Evolutionary conservation across 1,284 basidiomycete genomes (phyloP), one percentile per base, ranked within the genome.

Genomic region (Inonotus obliquus): DNA sequence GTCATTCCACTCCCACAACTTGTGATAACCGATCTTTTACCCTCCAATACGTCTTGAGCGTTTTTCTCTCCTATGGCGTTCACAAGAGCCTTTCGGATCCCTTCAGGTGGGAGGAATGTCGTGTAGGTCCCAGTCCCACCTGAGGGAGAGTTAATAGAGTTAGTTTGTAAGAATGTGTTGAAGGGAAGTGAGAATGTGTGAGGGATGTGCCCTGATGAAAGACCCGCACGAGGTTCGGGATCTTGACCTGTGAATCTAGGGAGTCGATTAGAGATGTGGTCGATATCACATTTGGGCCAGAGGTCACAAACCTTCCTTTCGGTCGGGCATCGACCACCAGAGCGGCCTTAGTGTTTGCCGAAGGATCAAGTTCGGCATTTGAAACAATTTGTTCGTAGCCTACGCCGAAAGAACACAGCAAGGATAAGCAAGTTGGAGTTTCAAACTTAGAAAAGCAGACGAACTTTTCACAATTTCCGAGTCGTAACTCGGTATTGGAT

Each of bases 1-100:
- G 96, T 98, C 97, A 99, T 99, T 17, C 97, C 97, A 68, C 91
- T 94, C 52, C 94, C 94, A 75, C 94, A 96, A 62, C 81, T 88
- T 29, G 90, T 84, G 11, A 88, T 81, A 41, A 94, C 82, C 21
- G 75, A 71, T 59, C 80, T 76, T 62, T 84, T 74, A 10, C 89
- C 89, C 1, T 77, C 72, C 54, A 89, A 73, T 17, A 94, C 77
- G 48, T 76, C 71, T 39, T 81, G 72, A 57, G 84, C 81, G 60
- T 79, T 74, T 56, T 84, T 79, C 47, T 72, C 68, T 37, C 89
- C 89, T 37, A 94, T 75, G 7, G 81, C 79, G 25, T 81, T 74
- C 41, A 81, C 76, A 29, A 96, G 76, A n/a, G 81, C 85, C 54
- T 76, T 69, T 29, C 77, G 78, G 39, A 97, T 75, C 62, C 87